phyloP scores from a whole-genome alignment of 129 eudicot species.

The Erigeron canadensis region DNA sequence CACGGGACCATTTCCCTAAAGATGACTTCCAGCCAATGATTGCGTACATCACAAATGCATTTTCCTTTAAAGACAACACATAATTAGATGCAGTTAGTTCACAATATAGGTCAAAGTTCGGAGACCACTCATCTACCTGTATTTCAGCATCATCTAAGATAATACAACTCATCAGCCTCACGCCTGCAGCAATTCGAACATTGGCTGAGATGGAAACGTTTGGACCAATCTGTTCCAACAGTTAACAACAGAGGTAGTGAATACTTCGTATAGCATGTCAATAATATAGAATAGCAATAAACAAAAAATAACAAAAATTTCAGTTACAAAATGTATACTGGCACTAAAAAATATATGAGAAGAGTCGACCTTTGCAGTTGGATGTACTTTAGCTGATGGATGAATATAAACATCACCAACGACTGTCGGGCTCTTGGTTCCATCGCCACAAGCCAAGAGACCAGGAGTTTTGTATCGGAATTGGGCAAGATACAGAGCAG shows the following conservation, averaged over 20 bases:
- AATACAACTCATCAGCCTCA: slow-evolving; percentile 76
- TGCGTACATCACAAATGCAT: slow-evolving; percentile 81
- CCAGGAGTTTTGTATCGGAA: slow-evolving; percentile 55
- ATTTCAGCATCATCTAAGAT: slow-evolving; percentile 87
- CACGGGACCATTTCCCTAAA: slow-evolving; percentile 89
- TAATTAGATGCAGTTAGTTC: background rate
- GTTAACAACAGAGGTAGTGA: background rate
- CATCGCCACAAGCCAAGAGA: slow-evolving; percentile 82
- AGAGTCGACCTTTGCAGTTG: slow-evolving; percentile 72
- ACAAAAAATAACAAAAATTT: background rate
- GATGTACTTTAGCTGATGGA: slow-evolving; percentile 97
- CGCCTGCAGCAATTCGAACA: slow-evolving; percentile 92
- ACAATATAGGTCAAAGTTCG: background rate
- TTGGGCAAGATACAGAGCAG: slow-evolving; percentile 74
- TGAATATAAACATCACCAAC: slow-evolving; percentile 88
- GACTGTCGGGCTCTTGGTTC: slow-evolving; percentile 60
- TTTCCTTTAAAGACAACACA: slow-evolving; percentile 55
- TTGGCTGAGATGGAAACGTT: slow-evolving; percentile 90
- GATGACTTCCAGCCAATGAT: slow-evolving; percentile 95
- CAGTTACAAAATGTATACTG: background rate
- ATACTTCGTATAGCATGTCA: background rate
- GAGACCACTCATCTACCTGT: slow-evolving; percentile 43
- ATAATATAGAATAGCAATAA: background rate
- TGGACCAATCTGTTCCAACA: slow-evolving; percentile 80
- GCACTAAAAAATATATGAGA: background rate